Evolutionary conservation across 169 alveolate species (phyloP).

Genomic region (Theileria sp.): DNA sequence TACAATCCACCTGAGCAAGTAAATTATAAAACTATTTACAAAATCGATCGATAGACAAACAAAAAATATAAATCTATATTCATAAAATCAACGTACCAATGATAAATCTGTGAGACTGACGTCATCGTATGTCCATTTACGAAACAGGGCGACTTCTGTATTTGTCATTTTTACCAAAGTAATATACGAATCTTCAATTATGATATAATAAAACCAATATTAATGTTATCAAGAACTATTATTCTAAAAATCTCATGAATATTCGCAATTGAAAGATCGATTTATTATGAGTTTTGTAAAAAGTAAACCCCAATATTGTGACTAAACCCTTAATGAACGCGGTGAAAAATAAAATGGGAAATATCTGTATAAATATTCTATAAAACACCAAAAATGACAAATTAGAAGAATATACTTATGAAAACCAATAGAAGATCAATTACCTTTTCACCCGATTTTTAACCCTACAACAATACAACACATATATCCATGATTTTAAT

Average conservation of each 20-base stretch:
- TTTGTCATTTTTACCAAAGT: constrained; percentile 64
- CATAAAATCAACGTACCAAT: constrained; percentile 72
- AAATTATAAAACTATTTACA: background rate
- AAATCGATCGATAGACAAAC: background rate
- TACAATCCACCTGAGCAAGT: constrained; percentile 83
- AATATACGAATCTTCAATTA: background rate
- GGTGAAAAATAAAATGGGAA: background rate
- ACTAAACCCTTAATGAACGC: background rate
- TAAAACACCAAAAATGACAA: background rate
- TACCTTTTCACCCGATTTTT: background rate
- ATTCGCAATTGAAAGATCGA: background rate
- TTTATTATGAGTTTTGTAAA: background rate
- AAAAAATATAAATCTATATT: background rate
- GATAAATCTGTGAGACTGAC: constrained; percentile 93
- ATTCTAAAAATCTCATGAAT: background rate
- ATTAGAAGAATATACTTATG: background rate
- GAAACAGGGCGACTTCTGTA: constrained; percentile 89
- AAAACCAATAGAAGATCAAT: background rate
- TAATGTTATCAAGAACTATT: constrained; percentile 14
- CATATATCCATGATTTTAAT: background rate
- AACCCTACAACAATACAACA: constrained; percentile 15
- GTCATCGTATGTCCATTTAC: constrained; percentile 95
- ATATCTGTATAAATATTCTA: background rate
- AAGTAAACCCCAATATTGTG: constrained; percentile 12
- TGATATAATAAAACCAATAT: background rate